Evolutionary conservation across 2,329 filamentous ascomycete species (phyloP).

Genomic region (Pseudogymnoascus sp.): DNA sequence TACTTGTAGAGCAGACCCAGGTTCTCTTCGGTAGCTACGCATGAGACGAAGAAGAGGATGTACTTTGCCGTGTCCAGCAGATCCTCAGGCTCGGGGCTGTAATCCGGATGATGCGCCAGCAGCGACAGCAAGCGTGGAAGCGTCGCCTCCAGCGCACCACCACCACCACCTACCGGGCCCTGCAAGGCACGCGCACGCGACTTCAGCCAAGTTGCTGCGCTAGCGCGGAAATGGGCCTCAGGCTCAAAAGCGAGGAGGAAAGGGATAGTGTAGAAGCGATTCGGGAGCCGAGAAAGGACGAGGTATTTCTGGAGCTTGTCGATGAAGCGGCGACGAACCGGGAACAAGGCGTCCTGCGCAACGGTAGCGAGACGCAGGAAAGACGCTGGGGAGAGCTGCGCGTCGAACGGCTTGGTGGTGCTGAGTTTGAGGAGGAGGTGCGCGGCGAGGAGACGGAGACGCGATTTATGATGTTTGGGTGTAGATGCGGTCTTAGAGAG

Average conservation of each 20-base stretch:
- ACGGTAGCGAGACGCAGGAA: slow-evolving; percentile 79
- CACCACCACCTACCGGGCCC: background rate
- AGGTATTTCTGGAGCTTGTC: slow-evolving; percentile 87
- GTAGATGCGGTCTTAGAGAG: slow-evolving; percentile 68
- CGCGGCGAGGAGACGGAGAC: slow-evolving; percentile 74
- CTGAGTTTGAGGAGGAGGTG: slow-evolving; percentile 79
- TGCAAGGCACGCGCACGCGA: slow-evolving; percentile 61
- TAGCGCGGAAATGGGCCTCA: slow-evolving; percentile 59
- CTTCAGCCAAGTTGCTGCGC: slow-evolving; percentile 80
- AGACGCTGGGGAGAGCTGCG: slow-evolving; percentile 59
- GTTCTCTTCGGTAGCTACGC: slow-evolving; percentile 78
- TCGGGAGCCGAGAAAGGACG: slow-evolving; percentile 58
- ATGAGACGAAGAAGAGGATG: slow-evolving; percentile 78
- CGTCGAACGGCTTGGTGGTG: slow-evolving; percentile 66
- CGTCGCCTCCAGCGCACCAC: slow-evolving; percentile 61
- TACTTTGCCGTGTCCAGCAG: slow-evolving; percentile 79
- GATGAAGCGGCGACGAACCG: slow-evolving; percentile 72
- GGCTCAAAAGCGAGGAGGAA: slow-evolving; percentile 93
- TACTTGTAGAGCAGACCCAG: slow-evolving; percentile 84
- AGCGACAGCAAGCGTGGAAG: slow-evolving; percentile 80
- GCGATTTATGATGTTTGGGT: slow-evolving; percentile 67
- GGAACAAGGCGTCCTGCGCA: slow-evolving; percentile 65
- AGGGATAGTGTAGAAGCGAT: slow-evolving; percentile 79
- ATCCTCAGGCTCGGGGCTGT: slow-evolving; percentile 56
- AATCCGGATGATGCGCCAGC: slow-evolving; percentile 90